Evolutionary conservation across 2,329 filamentous ascomycete genomes (phyloP).

Genomic region (Claviceps monticola): DNA sequence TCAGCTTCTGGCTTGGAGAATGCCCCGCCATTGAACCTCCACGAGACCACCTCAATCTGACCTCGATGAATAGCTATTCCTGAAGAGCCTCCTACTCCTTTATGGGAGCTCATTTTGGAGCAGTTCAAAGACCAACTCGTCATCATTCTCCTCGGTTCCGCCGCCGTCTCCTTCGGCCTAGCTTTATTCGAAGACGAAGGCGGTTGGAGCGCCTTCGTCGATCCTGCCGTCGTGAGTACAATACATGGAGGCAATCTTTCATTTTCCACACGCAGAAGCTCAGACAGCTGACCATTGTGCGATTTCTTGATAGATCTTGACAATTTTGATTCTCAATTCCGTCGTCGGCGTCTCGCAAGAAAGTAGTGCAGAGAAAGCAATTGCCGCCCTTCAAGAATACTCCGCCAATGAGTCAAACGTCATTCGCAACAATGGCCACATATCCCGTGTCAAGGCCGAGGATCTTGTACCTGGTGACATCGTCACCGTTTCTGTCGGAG

Average conservation of each 20-base stretch:
- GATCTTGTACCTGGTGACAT: slow-evolving; percentile 93
- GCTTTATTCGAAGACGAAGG: slow-evolving; percentile 87
- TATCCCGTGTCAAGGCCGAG: slow-evolving; percentile 83
- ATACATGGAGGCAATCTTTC: not conserved
- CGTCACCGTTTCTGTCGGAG: slow-evolving; percentile 74
- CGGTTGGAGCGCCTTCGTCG: slow-evolving; percentile 94
- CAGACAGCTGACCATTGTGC: not conserved
- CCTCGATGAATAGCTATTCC: slow-evolving; percentile 33
- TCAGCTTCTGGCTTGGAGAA: not conserved
- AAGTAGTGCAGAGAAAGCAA: slow-evolving; percentile 96
- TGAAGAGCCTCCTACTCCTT: slow-evolving; percentile 87
- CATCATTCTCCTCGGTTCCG: slow-evolving; percentile 83
- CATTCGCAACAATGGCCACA: slow-evolving; percentile 61
- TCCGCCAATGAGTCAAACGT: slow-evolving; percentile 97
- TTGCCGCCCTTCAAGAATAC: slow-evolving; percentile 95
- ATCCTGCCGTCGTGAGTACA: slow-evolving; percentile 73
- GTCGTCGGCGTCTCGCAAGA: slow-evolving; percentile 97
- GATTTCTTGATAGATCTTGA: slow-evolving; percentile 56
- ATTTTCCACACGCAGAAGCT: not conserved
- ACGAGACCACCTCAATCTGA: slow-evolving; percentile 5
- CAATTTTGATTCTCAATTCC: slow-evolving; percentile 90
- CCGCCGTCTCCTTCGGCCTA: slow-evolving; percentile 82
- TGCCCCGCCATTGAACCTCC: not conserved
- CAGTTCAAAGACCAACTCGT: slow-evolving; percentile 99
- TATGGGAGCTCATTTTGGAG: slow-evolving; percentile 94